phyloP scores from a whole-genome alignment of 2,329 filamentous ascomycete genomes.

The Aphanoascus verrucosus region DNA sequence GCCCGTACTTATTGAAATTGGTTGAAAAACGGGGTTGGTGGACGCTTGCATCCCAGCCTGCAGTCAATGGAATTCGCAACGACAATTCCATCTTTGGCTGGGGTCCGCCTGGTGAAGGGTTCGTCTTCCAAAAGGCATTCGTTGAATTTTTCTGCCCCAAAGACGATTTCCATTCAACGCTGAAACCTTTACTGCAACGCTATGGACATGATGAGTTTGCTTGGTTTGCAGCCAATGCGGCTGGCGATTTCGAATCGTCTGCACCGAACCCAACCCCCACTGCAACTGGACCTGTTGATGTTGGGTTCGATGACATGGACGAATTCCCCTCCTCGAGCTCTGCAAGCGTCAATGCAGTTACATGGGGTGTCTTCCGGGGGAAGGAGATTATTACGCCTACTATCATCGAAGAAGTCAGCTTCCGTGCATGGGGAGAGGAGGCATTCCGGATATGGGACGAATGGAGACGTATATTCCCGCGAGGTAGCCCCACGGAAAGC shows the following conservation, averaged over 20 bases:
- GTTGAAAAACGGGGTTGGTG: constrained; percentile 78
- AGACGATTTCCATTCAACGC: constrained; percentile 53
- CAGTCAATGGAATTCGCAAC: constrained; percentile 74
- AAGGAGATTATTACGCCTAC: constrained; percentile 96
- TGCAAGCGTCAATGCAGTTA: constrained; percentile 77
- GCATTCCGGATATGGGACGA: constrained; percentile 92
- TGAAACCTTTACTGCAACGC: constrained; percentile 53
- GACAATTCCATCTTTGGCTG: constrained; percentile 76
- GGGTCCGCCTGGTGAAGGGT: constrained; percentile 75
- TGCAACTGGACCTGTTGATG: constrained; percentile 14
- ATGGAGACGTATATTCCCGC: constrained; percentile 82
- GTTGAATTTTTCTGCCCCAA: constrained; percentile 86
- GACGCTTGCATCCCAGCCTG: constrained; percentile 91
- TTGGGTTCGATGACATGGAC: constrained; percentile 37
- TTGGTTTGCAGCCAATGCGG: constrained; percentile 75
- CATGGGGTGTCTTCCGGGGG: constrained; percentile 89
- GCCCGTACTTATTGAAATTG: constrained; percentile 59
- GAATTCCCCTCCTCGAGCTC: constrained; percentile 20
- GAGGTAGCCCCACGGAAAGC: constrained; percentile 57
- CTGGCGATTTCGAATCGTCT: constrained; percentile 65
- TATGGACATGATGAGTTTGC: constrained; percentile 58
- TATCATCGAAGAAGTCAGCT: constrained; percentile 91
- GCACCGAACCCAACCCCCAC: constrained; percentile 25
- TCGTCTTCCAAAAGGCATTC: constrained; percentile 97
- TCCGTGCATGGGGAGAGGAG: constrained; percentile 88